phyloP scores from a whole-genome alignment of 495 filamentous ascomycete genomes.

The Talaromyces ruber region DNA sequence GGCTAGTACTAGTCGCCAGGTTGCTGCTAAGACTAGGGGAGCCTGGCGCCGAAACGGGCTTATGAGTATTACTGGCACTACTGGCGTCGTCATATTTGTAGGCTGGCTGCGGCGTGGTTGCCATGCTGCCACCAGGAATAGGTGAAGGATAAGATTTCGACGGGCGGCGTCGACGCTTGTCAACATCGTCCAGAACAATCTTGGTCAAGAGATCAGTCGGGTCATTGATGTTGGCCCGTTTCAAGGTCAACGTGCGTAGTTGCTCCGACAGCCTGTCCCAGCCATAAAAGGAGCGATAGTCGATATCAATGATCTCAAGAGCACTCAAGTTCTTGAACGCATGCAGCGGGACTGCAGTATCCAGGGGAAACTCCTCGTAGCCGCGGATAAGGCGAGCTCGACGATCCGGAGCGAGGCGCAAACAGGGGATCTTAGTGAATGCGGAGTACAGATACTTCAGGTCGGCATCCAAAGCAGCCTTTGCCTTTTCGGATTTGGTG shows the following conservation, averaged over 20 bases:
- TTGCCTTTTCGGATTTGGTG: conserved; percentile 77
- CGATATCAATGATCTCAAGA: conserved; percentile 88
- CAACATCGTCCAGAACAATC: conserved; percentile 93
- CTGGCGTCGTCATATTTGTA: conserved; percentile 47
- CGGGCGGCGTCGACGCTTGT: conserved; percentile 77
- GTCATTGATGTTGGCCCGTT: conserved; percentile 79
- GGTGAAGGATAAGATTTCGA: conserved; percentile 79
- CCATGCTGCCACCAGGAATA: conserved; percentile 45
- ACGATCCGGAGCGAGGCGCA: conserved; percentile 82
- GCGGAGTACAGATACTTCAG: conserved; percentile 94
- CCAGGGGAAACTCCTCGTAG: conserved; percentile 97
- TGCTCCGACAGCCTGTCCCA: conserved; percentile 93
- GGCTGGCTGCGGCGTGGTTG: conserved; percentile 37
- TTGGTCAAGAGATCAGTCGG: conserved; percentile 81
- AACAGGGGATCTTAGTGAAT: conserved; percentile 94
- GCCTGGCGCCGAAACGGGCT: conserved; percentile 49
- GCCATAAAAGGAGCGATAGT: conserved; percentile 93
- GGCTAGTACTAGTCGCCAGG: conserved; percentile 35
- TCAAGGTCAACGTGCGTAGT: conserved; percentile 81
- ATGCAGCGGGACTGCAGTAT: conserved; percentile 90
- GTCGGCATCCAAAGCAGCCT: conserved; percentile 73
- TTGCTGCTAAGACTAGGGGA: conserved; percentile 50
- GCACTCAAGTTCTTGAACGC: conserved; percentile 94
- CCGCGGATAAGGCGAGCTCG: conserved; percentile 80
- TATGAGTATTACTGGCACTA: conserved; percentile 17